A percentile compares a stretch with the other conserved stretches of the same genome.
Conservation (phyloP, 1,139 yeast genomes). For the Geotrichum klebahnii region DNA sequence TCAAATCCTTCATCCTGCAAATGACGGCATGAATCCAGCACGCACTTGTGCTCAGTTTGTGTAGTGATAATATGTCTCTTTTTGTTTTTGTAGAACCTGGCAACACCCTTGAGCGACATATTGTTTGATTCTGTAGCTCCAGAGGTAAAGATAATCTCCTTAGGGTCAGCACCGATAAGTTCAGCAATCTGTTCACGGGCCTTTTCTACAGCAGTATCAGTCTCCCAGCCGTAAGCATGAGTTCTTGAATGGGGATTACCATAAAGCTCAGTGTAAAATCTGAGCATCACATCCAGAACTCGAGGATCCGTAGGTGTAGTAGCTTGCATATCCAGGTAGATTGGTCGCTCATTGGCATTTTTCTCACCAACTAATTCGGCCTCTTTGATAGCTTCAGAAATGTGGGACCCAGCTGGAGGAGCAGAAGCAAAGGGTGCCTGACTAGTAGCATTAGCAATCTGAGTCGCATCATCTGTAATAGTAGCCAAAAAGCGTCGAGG, state of each 20-base stretch:
- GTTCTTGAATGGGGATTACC: slow-evolving; percentile 98
- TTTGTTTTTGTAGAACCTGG: slow-evolving; percentile 82
- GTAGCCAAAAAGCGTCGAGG: no score
- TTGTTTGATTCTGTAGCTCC: slow-evolving; percentile 98
- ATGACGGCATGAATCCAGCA: slow-evolving; percentile 88
- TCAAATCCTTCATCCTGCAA: slow-evolving; percentile 96
- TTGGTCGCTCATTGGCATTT: slow-evolving; percentile 53
- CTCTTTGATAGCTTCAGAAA: no score
- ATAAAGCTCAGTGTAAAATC: slow-evolving; percentile 85
- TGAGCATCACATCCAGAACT: slow-evolving; percentile 89
- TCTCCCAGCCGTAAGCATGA: slow-evolving; percentile 99
- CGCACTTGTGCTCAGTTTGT: slow-evolving; percentile 97
- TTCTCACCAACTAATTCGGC: no score
- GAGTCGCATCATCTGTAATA: no score
- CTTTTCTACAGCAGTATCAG: slow-evolving; percentile 83
- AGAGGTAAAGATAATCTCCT: slow-evolving; percentile 92
- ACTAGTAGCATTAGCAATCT: no score
- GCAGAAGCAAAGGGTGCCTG: no score
- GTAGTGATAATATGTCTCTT: slow-evolving; percentile 93
- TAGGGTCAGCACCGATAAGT: slow-evolving; percentile 88
- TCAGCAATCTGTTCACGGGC: slow-evolving; percentile 80
- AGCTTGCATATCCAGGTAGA: slow-evolving; percentile 92
- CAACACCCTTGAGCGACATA: slow-evolving; percentile 91
- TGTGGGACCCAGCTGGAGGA: no score
- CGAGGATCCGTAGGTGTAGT: slow-evolving; percentile 98